These are phyloP conservation scores for Sugiyamaella japonica DNA, from an alignment of 1,139 yeast genomes.

Conservation along the genomic window DNA sequence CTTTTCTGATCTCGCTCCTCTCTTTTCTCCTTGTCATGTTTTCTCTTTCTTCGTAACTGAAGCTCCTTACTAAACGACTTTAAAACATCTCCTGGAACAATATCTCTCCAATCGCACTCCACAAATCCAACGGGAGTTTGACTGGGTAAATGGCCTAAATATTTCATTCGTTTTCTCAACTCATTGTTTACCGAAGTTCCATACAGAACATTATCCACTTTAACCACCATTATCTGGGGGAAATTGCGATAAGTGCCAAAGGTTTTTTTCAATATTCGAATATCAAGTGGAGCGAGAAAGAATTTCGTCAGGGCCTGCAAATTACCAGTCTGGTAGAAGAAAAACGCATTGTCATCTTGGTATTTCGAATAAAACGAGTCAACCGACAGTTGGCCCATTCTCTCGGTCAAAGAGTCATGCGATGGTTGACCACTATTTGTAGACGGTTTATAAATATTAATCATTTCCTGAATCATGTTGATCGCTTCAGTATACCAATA, in stretches of 20 bases:
- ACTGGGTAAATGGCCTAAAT: constrained; percentile 75
- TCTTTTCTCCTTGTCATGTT: constrained; percentile 53
- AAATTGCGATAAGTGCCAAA: constrained; percentile 63
- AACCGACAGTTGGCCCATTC: not conserved
- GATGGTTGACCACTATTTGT: not conserved
- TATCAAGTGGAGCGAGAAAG: constrained; percentile 76
- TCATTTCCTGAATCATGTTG: constrained; percentile 48
- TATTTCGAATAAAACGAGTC: constrained; percentile 10
- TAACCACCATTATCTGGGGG: constrained; percentile 63
- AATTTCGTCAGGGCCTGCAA: constrained; percentile 64
- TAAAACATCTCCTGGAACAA: constrained; percentile 55
- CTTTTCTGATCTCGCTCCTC: constrained; percentile 66
- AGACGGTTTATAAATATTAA: constrained; percentile 37
- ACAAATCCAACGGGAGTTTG: constrained; percentile 84
- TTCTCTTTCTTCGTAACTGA: constrained; percentile 55
- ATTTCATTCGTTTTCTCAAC: constrained; percentile 64
- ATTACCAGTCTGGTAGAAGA: constrained; percentile 67
- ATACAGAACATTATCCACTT: constrained; percentile 67
- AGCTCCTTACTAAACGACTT: constrained; percentile 58
- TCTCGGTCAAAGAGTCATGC: constrained; percentile 6
- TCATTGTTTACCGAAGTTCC: constrained; percentile 58
- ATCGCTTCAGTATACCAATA: constrained; percentile 59
- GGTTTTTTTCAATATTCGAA: constrained; percentile 64
- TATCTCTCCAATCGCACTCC: constrained; percentile 78
- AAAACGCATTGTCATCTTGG: constrained; percentile 48